Percentiles rank a stretch among this genome's conserved stretches.
phyloP scores from a whole-genome alignment of 2,329 filamentous ascomycete genomes.

The Reticulascus tulasneorum region DNA sequence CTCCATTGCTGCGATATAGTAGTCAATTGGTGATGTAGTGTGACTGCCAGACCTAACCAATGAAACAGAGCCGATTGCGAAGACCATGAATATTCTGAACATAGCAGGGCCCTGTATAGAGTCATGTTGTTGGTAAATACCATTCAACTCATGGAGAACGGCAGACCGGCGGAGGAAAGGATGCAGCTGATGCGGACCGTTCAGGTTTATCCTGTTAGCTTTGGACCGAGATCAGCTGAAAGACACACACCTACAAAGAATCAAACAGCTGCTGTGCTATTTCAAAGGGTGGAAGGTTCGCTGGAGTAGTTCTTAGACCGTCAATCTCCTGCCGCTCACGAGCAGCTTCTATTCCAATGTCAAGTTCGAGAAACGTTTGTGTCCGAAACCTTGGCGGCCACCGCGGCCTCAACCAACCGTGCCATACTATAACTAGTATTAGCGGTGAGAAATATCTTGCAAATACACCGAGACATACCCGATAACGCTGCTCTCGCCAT shows the following conservation, averaged over 20 bases:
- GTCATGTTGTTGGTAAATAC: neutral
- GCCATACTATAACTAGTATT: no score
- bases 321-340: neutral
- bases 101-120: neutral
- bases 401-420: constrained; percentile 1
- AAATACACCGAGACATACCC: neutral
- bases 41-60: neutral
- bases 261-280: neutral
- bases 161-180: neutral
- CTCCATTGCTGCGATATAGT: constrained; percentile 1
- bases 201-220: neutral
- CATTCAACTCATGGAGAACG: neutral
- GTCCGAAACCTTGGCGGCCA: neutral
- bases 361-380: neutral
- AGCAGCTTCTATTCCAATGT: neutral
- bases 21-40: neutral
- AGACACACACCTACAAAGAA: neutral
- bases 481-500: neutral
- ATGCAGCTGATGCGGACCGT: neutral
- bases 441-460: neutral
- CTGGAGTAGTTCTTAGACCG: neutral
- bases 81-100: neutral
- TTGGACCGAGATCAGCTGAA: neutral
- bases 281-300: neutral
- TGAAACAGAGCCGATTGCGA: neutral